A percentile compares a stretch with the other conserved stretches of the same genome.
Evolutionary conservation across 768 basidiomycete species (phyloP).

Genomic region (Naganishia kalamii): DNA sequence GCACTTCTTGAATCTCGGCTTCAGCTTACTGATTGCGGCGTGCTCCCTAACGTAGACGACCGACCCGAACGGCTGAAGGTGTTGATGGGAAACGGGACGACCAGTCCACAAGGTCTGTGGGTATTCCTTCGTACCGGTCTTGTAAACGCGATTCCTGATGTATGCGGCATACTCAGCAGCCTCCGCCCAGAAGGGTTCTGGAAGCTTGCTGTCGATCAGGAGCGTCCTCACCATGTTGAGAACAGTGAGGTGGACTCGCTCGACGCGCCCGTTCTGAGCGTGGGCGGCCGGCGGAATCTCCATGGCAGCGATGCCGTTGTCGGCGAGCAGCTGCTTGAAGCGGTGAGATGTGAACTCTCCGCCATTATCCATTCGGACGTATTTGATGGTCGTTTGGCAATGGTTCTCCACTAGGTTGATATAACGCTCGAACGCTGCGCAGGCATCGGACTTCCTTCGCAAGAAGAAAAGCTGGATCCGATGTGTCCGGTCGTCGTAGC

Average conservation of each 20-base stretch:
- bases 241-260: slow-evolving; percentile 26
- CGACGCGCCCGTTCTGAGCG: slow-evolving; percentile 27
- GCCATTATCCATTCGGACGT: slow-evolving; percentile 23
- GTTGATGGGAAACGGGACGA: not conserved
- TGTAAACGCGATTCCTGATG: slow-evolving; percentile 13
- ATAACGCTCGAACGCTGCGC: slow-evolving; percentile 6
- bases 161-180: slow-evolving; percentile 21
- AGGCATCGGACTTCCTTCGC: slow-evolving; percentile 25
- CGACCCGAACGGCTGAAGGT: slow-evolving; percentile 10
- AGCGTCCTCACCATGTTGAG: slow-evolving; percentile 24
- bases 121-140: too few relatives aligned
- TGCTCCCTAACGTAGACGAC: not conserved
- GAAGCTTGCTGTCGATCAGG: slow-evolving; percentile 16
- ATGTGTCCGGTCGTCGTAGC: slow-evolving; percentile 22
- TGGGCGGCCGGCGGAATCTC: slow-evolving; percentile 24
- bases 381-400: slow-evolving; percentile 17
- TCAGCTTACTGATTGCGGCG: not conserved
- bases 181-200: slow-evolving; percentile 26
- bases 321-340: slow-evolving; percentile 6
- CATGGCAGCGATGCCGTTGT: slow-evolving; percentile 1
- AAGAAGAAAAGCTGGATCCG: slow-evolving; percentile 17
- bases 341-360: slow-evolving; percentile 24
- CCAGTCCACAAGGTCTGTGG: slow-evolving; percentile 1
- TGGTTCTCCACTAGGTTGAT: slow-evolving; percentile 18
- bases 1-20: not conserved